Evolutionary conservation across 179 eudicot species (phyloP).

Genomic region (Beta corolliflora): DNA sequence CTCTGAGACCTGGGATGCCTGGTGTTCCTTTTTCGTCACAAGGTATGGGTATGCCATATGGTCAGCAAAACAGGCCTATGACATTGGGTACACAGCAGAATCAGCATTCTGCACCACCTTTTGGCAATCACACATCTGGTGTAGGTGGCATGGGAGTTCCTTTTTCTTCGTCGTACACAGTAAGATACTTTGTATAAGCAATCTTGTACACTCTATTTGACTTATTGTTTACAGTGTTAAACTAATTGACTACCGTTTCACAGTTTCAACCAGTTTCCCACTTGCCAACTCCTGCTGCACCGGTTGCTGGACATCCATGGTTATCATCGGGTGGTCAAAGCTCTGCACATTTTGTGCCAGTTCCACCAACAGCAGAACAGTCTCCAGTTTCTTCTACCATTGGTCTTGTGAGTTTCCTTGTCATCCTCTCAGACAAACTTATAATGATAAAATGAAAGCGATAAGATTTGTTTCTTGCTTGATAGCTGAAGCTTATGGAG

Average conservation of each 20-base stretch:
- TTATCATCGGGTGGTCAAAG: slow-evolving; percentile 61
- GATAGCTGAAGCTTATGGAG: background rate
- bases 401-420: slow-evolving; percentile 41
- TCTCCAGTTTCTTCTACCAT: slow-evolving; percentile 44
- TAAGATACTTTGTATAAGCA: slow-evolving; percentile 37
- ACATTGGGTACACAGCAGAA: slow-evolving; percentile 51
- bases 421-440: background rate
- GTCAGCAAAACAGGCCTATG: slow-evolving; percentile 58
- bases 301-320: slow-evolving; percentile 76
- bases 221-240: background rate
- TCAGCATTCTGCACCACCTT: slow-evolving; percentile 52
- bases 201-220: background rate
- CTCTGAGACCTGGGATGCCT: slow-evolving; percentile 64
- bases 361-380: slow-evolving; percentile 63
- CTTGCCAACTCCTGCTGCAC: slow-evolving; percentile 48
- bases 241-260: slow-evolving; percentile 18
- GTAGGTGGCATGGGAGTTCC: slow-evolving; percentile 67
- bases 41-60: slow-evolving; percentile 58
- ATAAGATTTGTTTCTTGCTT: background rate
- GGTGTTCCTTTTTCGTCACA: slow-evolving; percentile 48
- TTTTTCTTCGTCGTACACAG: slow-evolving; percentile 69
- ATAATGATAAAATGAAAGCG: background rate
- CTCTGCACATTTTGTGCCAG: slow-evolving; percentile 47
- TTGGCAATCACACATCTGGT: slow-evolving; percentile 47
- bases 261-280: slow-evolving; percentile 76